A percentile compares a stretch with the other conserved stretches of the same genome.
phyloP scores from a whole-genome alignment of 2,329 filamentous ascomycete species.

The Thyridium curvatum region DNA sequence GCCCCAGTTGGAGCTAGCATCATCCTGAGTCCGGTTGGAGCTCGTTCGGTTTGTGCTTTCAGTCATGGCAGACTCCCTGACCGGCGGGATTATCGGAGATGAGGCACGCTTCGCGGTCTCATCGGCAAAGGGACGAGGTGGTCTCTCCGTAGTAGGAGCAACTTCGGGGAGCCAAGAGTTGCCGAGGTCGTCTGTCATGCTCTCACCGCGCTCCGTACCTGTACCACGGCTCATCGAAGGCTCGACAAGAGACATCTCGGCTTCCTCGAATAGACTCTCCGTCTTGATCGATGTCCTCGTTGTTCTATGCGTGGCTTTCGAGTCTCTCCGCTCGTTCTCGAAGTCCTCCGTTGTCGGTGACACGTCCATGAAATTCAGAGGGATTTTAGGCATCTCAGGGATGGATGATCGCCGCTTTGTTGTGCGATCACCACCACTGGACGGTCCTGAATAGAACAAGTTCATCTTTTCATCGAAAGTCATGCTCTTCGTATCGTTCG shows the following conservation, averaged over 20 bases:
- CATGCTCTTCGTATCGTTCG: constrained; percentile 52
- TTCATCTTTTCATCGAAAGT: constrained; percentile 52
- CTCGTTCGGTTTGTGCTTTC: constrained; percentile 21
- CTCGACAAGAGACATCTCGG: constrained; percentile 16
- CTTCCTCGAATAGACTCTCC: constrained; percentile 32
- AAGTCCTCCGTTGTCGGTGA: constrained; percentile 15
- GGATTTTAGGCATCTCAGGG: constrained; percentile 35
- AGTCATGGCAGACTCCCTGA: constrained; percentile 25
- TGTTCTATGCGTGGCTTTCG: constrained; percentile 26
- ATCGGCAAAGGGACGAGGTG: constrained; percentile 9
- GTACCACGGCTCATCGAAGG: not conserved
- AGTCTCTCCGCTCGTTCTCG: constrained; percentile 12
- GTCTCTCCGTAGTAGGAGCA: constrained; percentile 8
- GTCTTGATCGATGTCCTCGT: constrained; percentile 30
- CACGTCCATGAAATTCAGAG: constrained; percentile 19
- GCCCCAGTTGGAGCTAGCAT: constrained; percentile 39
- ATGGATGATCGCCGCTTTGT: constrained; percentile 31
- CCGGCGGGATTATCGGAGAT: constrained; percentile 40
- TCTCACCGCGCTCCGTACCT: constrained; percentile 9
- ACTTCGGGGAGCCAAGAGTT: constrained; percentile 32
- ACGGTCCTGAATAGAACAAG: constrained; percentile 37
- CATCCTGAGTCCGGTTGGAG: constrained; percentile 27
- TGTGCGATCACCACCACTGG: constrained; percentile 14
- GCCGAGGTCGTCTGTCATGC: constrained; percentile 24
- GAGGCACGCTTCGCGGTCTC: constrained; percentile 35